Evolutionary conservation across 345 rosid species (phyloP).

Genomic region (Gossypium raimondii): DNA sequence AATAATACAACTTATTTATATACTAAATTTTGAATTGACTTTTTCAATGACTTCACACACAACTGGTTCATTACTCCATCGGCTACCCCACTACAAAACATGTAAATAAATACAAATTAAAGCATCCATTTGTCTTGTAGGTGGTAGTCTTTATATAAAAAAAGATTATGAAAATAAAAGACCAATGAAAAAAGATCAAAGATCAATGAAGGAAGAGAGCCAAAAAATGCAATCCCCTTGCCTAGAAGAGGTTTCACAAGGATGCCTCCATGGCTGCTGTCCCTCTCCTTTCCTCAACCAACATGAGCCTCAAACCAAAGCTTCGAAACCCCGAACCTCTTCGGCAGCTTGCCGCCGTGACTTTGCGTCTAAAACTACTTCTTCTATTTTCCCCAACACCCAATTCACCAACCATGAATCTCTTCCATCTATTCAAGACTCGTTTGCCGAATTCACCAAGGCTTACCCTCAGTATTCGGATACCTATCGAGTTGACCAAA

Average conservation of each 20-base stretch:
- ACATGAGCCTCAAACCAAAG: slow-evolving; percentile 34
- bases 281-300: slow-evolving; percentile 32
- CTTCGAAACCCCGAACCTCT: slow-evolving; percentile 37
- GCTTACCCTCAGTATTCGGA: slow-evolving; percentile 60
- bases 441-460: slow-evolving; percentile 56
- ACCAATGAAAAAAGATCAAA: slow-evolving; percentile 4
- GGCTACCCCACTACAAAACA: neutral
- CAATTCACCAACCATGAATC: slow-evolving; percentile 77
- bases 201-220: neutral
- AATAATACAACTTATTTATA: no score
- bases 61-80: neutral
- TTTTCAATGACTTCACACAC: neutral
- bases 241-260: slow-evolving; percentile 38
- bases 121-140: neutral
- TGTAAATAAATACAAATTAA: neutral
- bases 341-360: slow-evolving; percentile 57
- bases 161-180: neutral
- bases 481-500: slow-evolving; percentile 50
- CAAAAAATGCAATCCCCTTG: slow-evolving; percentile 39
- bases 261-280: slow-evolving; percentile 63
- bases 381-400: slow-evolving; percentile 64
- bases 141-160: no score
- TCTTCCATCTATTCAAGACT: slow-evolving; percentile 62
- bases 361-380: slow-evolving; percentile 53
- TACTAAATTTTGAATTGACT: neutral